These are phyloP conservation scores for Diaporthe batatas DNA, from an alignment of 2,329 filamentous ascomycete species.

Conservation along the genomic window DNA sequence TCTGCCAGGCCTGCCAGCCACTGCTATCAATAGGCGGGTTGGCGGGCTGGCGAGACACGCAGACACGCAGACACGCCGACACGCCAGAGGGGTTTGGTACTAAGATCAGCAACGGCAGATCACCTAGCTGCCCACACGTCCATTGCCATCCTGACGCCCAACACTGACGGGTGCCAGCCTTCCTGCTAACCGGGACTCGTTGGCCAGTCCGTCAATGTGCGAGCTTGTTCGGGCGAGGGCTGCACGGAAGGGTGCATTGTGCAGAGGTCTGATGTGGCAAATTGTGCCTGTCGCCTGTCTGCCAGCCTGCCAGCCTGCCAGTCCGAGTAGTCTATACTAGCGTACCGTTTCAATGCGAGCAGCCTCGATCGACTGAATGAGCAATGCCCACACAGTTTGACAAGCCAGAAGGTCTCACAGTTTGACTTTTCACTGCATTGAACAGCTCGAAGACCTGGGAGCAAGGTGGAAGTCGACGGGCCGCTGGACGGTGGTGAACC, in stretches of 20 bases:
- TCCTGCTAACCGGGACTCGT: neutral
- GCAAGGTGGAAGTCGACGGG: slow-evolving; percentile 23
- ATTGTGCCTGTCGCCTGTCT: slow-evolving; percentile 29
- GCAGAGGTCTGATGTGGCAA: neutral
- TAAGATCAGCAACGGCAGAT: neutral
- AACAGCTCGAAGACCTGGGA: neutral
- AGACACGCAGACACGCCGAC: neutral
- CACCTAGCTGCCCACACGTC: neutral
- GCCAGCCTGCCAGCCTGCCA: neutral
- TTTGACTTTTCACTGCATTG: neutral
- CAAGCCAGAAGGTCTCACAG: too few species aligned
- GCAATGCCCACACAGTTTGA: slow-evolving; percentile 1
- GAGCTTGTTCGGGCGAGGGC: neutral
- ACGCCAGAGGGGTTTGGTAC: neutral
- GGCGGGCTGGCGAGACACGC: neutral
- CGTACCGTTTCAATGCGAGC: slow-evolving; percentile 1
- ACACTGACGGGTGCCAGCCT: slow-evolving; percentile 7
- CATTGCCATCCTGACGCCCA: neutral
- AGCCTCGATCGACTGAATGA: neutral
- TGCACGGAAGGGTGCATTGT: neutral
- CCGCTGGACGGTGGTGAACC: slow-evolving; percentile 5
- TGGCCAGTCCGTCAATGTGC: neutral
- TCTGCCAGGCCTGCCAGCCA: slow-evolving; percentile 12
- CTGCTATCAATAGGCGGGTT: neutral
- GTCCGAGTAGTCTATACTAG: neutral